A percentile compares a stretch with the other conserved stretches of the same genome.
phyloP scores from a whole-genome alignment of 2,329 filamentous ascomycete species.

The Scolecobasidium constrictum region DNA sequence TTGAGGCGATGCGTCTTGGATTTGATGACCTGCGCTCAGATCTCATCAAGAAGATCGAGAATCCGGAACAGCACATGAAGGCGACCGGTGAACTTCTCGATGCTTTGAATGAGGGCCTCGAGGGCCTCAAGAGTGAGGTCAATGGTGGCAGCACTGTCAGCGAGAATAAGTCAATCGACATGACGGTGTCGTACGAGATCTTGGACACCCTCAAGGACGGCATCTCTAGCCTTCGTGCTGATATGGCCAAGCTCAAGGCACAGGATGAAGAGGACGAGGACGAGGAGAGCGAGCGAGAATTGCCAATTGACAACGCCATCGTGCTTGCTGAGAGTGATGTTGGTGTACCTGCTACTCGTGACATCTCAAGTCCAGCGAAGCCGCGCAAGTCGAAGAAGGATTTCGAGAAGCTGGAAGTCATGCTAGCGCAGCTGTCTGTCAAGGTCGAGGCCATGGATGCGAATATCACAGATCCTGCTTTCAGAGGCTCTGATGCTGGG shows the following conservation, averaged over 20 bases:
- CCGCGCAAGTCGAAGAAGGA: conserved; percentile 42
- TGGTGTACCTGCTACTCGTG: conserved; percentile 26
- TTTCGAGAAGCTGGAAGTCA: conserved; percentile 73
- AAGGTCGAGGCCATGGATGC: conserved; percentile 73
- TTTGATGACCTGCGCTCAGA: conserved; percentile 39
- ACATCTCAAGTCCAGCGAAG: conserved; percentile 16
- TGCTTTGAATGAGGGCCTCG: conserved; percentile 58
- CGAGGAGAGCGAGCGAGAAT: conserved; percentile 33
- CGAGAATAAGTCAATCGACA: conserved; percentile 63
- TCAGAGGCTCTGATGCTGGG: conserved; percentile 30
- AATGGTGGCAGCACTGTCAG: conserved; percentile 44
- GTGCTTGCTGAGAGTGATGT: conserved; percentile 38
- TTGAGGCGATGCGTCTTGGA: conserved; percentile 37
- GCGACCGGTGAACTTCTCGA: conserved; percentile 50
- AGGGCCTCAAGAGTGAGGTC: conserved; percentile 64
- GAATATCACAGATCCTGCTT: conserved; percentile 28
- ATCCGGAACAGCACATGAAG: conserved; percentile 40
- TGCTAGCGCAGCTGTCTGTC: conserved; percentile 70
- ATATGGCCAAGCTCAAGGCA: conserved; percentile 70
- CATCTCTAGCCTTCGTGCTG: conserved; percentile 60
- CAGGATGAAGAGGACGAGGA: conserved; percentile 15
- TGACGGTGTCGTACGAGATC: conserved; percentile 81
- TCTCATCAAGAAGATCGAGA: conserved; percentile 42
- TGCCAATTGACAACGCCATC: conserved; percentile 45
- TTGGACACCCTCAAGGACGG: conserved; percentile 79